A percentile compares a stretch with the other conserved stretches of the same genome.
These are phyloP conservation scores for Porodaedalea pini DNA, from an alignment of 1,284 basidiomycete genomes.

Conservation along the genomic window DNA sequence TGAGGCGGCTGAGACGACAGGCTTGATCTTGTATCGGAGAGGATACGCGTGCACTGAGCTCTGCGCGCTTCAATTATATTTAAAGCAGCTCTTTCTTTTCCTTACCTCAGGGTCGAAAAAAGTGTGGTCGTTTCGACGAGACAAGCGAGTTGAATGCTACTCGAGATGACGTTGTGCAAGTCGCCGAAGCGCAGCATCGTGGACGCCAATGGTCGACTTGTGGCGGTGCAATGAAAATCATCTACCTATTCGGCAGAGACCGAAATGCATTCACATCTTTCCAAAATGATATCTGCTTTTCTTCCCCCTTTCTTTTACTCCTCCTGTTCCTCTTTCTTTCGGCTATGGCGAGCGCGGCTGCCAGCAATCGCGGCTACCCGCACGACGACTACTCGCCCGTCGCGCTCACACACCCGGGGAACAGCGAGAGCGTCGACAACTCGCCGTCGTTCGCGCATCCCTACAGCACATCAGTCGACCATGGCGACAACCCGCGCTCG, in stretches of 20 bases:
- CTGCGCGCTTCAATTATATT: too few species aligned
- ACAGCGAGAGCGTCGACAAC: background rate
- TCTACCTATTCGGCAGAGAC: background rate
- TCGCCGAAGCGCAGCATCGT: too few species aligned
- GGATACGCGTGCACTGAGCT: too few species aligned
- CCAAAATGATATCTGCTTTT: background rate
- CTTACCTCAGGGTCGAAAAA: too few species aligned
- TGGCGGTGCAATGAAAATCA: background rate
- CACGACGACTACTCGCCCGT: background rate
- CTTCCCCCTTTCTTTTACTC: background rate
- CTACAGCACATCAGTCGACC: background rate
- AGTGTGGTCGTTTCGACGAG: too few species aligned
- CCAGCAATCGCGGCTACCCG: background rate
- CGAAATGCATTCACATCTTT: background rate
- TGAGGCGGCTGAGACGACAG: too few species aligned
- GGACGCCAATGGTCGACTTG: background rate
- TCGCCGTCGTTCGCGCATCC: background rate
- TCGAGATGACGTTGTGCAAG: too few species aligned
- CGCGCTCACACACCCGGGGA: constrained; percentile 1
- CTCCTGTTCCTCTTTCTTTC: background rate
- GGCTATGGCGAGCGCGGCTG: background rate
- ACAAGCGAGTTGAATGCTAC: too few species aligned
- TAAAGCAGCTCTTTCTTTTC: too few species aligned
- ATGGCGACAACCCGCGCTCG: constrained; percentile 7
- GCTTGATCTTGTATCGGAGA: too few species aligned